Conservation (phyloP, 768 basidiomycete species). For the Mycena kentingensis region DNA sequence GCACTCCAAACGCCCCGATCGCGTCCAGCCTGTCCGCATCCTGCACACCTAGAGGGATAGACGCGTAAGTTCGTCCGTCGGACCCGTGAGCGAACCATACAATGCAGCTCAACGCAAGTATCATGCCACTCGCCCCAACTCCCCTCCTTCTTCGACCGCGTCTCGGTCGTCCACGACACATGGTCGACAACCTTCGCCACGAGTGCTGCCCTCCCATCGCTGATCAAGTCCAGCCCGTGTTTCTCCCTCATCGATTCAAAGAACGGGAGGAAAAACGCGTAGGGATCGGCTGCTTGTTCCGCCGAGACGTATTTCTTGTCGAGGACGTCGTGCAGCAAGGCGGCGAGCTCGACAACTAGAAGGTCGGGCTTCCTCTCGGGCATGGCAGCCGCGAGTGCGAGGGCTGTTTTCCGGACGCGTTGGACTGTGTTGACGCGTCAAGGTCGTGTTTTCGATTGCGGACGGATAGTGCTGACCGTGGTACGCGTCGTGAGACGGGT, state of each 20-base stretch:
- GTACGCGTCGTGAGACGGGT: slow-evolving; percentile 77
- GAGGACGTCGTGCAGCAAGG: slow-evolving; percentile 73
- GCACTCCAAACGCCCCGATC: slow-evolving; percentile 54
- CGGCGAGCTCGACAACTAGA: slow-evolving; percentile 72
- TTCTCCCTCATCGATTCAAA: slow-evolving; percentile 38
- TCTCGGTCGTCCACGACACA: slow-evolving; percentile 87
- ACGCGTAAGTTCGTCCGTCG: neutral
- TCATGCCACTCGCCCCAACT: slow-evolving; percentile 13
- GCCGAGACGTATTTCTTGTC: slow-evolving; percentile 82
- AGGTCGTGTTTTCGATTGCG: too few species aligned
- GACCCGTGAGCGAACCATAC: neutral
- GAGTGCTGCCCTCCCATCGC: slow-evolving; percentile 57
- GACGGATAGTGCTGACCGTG: too few species aligned
- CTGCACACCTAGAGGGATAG: slow-evolving; percentile 40
- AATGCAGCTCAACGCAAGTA: slow-evolving; percentile 12
- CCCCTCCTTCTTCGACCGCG: slow-evolving; percentile 56
- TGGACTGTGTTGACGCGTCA: slow-evolving; percentile 53
- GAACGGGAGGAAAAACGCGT: slow-evolving; percentile 33
- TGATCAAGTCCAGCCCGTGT: slow-evolving; percentile 55
- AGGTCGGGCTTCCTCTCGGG: slow-evolving; percentile 58
- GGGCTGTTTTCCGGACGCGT: slow-evolving; percentile 78
- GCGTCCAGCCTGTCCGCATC: slow-evolving; percentile 59
- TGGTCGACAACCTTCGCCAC: slow-evolving; percentile 70
- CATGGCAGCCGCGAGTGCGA: slow-evolving; percentile 60
- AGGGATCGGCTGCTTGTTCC: slow-evolving; percentile 59